These are phyloP conservation scores for Linum tenue DNA, from an alignment of 345 rosid species.

Conservation along the genomic window DNA sequence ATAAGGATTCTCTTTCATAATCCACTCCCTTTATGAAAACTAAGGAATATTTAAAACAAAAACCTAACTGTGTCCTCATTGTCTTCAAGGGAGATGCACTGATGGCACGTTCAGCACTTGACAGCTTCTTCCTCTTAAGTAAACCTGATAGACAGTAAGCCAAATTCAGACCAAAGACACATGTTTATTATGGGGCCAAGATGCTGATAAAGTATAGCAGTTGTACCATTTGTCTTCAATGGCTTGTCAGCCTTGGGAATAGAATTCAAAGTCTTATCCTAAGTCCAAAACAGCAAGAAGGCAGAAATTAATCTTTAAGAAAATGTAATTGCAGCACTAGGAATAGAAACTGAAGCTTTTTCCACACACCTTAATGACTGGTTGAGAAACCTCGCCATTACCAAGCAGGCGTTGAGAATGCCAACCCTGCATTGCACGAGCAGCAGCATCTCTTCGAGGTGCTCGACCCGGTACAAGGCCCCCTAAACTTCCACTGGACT, in stretches of 20 bases:
- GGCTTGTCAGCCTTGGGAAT: slow-evolving; percentile 19
- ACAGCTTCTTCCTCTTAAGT: slow-evolving; percentile 21
- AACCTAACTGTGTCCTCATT: slow-evolving; percentile 13
- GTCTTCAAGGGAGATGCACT: slow-evolving; percentile 11
- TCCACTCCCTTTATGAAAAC: not conserved
- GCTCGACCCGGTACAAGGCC: slow-evolving; percentile 23
- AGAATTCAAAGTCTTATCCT: slow-evolving; percentile 20
- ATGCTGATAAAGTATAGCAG: not conserved
- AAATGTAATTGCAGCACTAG: not conserved
- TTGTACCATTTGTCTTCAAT: slow-evolving; percentile 18
- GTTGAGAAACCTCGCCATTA: slow-evolving; percentile 26
- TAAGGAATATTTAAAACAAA: not conserved
- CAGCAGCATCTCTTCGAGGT: slow-evolving; percentile 24
- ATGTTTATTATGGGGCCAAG: slow-evolving; percentile 1
- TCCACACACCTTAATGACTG: slow-evolving; percentile 21
- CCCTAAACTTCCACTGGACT: slow-evolving; percentile 19
- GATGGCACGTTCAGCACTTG: slow-evolving; percentile 14
- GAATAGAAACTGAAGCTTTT: not conserved
- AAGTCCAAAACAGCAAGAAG: not conserved
- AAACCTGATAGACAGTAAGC: slow-evolving; percentile 12
- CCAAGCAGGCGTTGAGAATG: slow-evolving; percentile 30
- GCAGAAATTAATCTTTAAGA: not conserved
- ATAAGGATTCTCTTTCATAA: not conserved
- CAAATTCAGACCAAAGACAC: not conserved
- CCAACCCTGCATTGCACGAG: slow-evolving; percentile 35